Base-by-base conservation (phyloP, 1,139 yeast species). In the Hyphopichia khmerensis region DNA sequence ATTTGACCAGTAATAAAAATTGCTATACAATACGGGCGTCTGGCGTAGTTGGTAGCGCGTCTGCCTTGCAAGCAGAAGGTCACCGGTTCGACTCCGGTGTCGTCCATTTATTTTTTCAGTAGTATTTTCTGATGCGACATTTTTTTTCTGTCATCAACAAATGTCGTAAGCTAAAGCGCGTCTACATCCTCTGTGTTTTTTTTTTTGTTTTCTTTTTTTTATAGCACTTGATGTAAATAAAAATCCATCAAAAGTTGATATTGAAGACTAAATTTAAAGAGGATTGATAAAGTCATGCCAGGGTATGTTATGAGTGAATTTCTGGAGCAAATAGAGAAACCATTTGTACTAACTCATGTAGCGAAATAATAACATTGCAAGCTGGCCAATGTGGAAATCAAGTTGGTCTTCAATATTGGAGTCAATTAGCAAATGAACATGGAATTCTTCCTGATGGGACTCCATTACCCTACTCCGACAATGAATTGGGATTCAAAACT, bases 331-430 rank as follows among this genome's bases (percentile, higher is more conserved):
- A 13, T n/a, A 13, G 27, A 21, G 17, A 10, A 13, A n/a, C n/a
- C n/a, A n/a, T n/a, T n/a, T 14, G 3, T 58, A 63, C 75, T 66
- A 67, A 69, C 72, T 35, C 15, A n/a, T 17, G n/a, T 39, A 65
- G 74, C 3, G 72, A 65, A 52, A 69, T 74, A 3, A 60, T 74
- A 13, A 70, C 77, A 13, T 53, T 74, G 27, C 79, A 73, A 51
- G 69, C 71, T 43, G 90, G 96, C 26, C 99, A 93, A 66, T 95
- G 99, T 67, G 99, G 99, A 41, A 93, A 93, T 64, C 99, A 93
- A 60, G 85, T 93, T 1, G 98, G 98, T 17, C 80, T 87, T 43
- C 87, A 87, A 60, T 93, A 91, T 60, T 93, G 99, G 99, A 78
- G 82, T 40, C 97, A 90, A 63, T 66, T 93, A 44, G 88, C 96